Base-by-base conservation (phyloP, 352 stramenopile species). In the Phytophthora cajani region DNA sequence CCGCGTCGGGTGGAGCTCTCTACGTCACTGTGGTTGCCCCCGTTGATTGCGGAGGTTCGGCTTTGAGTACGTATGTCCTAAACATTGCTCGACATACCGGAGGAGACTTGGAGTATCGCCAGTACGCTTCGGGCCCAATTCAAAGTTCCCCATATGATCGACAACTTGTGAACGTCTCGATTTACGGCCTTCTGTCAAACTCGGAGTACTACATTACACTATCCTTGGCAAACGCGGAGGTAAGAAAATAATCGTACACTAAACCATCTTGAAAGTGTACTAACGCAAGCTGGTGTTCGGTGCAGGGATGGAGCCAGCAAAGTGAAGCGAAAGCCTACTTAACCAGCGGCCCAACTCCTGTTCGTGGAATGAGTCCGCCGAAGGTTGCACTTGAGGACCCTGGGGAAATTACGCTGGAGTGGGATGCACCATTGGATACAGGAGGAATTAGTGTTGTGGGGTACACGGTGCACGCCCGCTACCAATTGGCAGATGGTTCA, bases 391-490 rank as follows among this genome's bases (percentile, higher is more conserved):
- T 62, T 2, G 75, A 91, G 65, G 79, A 88, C 44, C 81, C 81
- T 19, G 81, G 83, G 2, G 73, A 87, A 40, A 36, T 91, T 1
- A 85, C 73, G 2, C 46, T 89, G 6, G 25, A 57, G 17, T 91
- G 83, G 83, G 46, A 52, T 3, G 40, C 38, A 7, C 83, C 83
- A 2, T 53, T 84, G 23, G 83, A 91, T 23, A 66, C 59, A 11
- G 83, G 83, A 0, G 83, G 83, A 1, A 59, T 78, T n/a, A 36
- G 52, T 38, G 69, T 91, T 53, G 80, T 78, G 1, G 83, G 83
- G 7, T 91, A 89, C 30, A 30, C 68, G 5, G 32, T 91, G 14
- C 71, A 70, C 12, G 47, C 67, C 4, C 79, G 77, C 0, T 56
- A 68, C 16, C 64, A 50, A 19, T 17, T 79, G 5, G 23, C 4